These are phyloP conservation scores for Hypoxylon sp. DNA, from an alignment of 2,329 filamentous ascomycete genomes.

Conservation along the genomic window DNA sequence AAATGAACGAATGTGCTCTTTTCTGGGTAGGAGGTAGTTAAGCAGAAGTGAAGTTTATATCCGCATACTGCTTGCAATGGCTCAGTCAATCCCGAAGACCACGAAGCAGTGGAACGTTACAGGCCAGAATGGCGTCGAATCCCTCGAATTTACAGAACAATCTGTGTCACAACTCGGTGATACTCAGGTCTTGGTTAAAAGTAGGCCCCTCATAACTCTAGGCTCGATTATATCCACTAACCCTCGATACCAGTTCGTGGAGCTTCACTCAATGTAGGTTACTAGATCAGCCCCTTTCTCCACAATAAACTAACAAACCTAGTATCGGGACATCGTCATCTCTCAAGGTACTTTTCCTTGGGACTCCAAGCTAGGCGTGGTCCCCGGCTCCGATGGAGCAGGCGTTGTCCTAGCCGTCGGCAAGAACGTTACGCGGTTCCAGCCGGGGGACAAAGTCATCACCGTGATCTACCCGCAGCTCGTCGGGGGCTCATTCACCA, in stretches of 20 bases:
- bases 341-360: conserved; percentile 46
- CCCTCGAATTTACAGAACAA: conserved; percentile 36
- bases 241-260: conserved; percentile 25
- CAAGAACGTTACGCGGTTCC: conserved; percentile 64
- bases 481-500: conserved; percentile 44
- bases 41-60: neutral
- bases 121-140: conserved; percentile 27
- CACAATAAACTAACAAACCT: neutral
- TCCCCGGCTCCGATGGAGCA: conserved; percentile 65
- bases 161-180: conserved; percentile 38
- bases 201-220: conserved; percentile 18
- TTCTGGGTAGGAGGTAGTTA: neutral
- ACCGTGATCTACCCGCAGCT: conserved; percentile 50
- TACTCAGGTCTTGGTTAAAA: conserved; percentile 43
- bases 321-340: conserved; percentile 31
- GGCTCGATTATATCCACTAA: conserved; percentile 10
- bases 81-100: conserved; percentile 31
- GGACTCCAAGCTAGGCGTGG: conserved; percentile 43
- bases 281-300: neutral
- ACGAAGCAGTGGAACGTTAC: conserved; percentile 40
- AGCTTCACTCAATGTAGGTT: conserved; percentile 44
- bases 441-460: conserved; percentile 66
- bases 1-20: neutral
- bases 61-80: conserved; percentile 3
- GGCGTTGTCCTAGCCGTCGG: conserved; percentile 66